Percentiles rank a stretch among this genome's conserved stretches.
Conservation (phyloP, 2,329 filamentous ascomycete species). For the Botrytis fragariae region DNA sequence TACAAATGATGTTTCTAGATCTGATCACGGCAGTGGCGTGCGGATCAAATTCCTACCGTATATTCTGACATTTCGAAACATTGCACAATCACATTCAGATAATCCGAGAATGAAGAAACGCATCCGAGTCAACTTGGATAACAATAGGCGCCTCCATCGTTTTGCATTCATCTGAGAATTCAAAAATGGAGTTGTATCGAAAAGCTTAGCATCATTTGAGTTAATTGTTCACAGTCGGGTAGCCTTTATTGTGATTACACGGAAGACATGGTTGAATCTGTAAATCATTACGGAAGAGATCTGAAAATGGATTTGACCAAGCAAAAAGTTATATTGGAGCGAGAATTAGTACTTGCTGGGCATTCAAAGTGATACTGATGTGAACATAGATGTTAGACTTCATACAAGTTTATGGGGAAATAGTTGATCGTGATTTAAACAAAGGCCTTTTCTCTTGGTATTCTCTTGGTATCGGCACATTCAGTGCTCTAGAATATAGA, state of each 20-base stretch:
- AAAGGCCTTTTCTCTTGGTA: not conserved
- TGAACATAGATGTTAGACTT: not conserved
- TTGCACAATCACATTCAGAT: not conserved
- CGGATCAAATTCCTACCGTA: not conserved
- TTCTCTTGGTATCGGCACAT: not conserved
- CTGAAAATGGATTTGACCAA: not conserved
- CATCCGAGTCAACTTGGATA: not conserved
- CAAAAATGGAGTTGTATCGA: not conserved
- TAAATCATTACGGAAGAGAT: not conserved
- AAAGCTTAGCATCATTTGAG: constrained; percentile 3
- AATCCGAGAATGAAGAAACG: not conserved
- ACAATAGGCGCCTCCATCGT: not conserved
- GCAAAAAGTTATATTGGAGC: not conserved
- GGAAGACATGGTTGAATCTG: not conserved
- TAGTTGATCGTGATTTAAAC: not conserved
- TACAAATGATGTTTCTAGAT: not conserved
- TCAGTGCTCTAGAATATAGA: not conserved
- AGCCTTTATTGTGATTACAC: not conserved
- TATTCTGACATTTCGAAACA: not conserved
- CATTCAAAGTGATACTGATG: constrained; percentile 8
- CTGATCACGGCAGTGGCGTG: not conserved
- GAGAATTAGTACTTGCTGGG: not conserved
- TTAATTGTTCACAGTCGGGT: not conserved
- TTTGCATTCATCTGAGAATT: not conserved
- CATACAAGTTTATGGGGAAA: not conserved